A percentile compares a stretch with the other conserved stretches of the same genome.
Evolutionary conservation across 23 red algal genomes (phyloP).

Genomic region (Cyanidiococcus yangmingshanensis): DNA sequence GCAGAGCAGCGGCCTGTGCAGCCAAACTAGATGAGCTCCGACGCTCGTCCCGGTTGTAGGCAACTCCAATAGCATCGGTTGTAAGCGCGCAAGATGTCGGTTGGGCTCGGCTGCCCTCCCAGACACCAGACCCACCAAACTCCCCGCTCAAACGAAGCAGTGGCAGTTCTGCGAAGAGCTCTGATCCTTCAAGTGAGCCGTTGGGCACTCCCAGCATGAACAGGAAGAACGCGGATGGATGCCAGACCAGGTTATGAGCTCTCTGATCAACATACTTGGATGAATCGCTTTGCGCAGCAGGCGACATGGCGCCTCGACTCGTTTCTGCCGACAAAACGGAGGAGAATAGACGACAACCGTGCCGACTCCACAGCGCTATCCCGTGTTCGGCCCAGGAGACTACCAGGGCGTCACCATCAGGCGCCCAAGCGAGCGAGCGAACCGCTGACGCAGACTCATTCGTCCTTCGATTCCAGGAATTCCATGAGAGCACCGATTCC

Average conservation of each 20-base stretch:
- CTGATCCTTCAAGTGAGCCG: constrained; percentile 17
- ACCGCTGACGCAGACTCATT: background rate
- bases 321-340: constrained; percentile 22
- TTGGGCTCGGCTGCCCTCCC: constrained; percentile 20
- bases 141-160: constrained; percentile 4
- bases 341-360: constrained; percentile 77
- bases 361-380: constrained; percentile 69
- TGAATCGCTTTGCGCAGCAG: background rate
- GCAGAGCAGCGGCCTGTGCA: constrained; percentile 37
- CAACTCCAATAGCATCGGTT: background rate
- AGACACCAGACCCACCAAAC: constrained; percentile 24
- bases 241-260: constrained; percentile 38
- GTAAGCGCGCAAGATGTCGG: background rate
- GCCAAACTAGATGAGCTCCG: constrained; percentile 54
- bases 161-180: background rate
- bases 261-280: background rate
- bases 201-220: background rate
- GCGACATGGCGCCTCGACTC: background rate
- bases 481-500: background rate
- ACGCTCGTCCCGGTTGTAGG: constrained; percentile 1
- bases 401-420: constrained; percentile 60
- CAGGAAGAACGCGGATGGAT: constrained; percentile 37
- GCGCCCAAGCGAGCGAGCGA: constrained; percentile 45
- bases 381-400: constrained; percentile 72
- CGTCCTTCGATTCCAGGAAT: background rate